phyloP scores from a whole-genome alignment of 1,284 basidiomycete genomes.

The Austropuccinia psidii region DNA sequence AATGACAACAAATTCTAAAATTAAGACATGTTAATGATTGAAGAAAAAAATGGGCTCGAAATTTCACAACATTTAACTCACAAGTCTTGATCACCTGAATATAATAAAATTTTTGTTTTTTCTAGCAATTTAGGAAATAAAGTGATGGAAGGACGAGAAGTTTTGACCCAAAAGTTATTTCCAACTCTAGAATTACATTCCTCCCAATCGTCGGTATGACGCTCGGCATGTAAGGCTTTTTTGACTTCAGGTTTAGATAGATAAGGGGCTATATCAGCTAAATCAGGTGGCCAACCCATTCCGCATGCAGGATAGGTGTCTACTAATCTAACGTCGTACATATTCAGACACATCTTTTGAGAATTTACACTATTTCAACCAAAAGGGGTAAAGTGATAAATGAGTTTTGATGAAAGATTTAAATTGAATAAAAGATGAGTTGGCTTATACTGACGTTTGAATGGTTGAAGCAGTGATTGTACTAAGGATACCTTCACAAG shows the following conservation, averaged over 20 bases:
- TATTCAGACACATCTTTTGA: conserved; percentile 72
- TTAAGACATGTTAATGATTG: neutral
- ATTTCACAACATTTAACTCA: conserved; percentile 57
- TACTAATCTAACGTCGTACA: conserved; percentile 84
- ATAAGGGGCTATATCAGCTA: conserved; percentile 67
- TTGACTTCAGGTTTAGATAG: conserved; percentile 75
- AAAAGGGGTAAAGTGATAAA: no score
- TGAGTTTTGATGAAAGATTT: no score
- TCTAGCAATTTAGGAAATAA: conserved; percentile 71
- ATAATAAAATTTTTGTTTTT: conserved; percentile 76
- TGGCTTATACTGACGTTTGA: no score
- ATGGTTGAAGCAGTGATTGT: conserved; percentile 58
- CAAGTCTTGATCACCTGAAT: conserved; percentile 89
- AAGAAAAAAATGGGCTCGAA: neutral
- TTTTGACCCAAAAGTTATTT: conserved; percentile 55
- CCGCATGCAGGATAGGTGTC: conserved; percentile 84
- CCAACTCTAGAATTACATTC: conserved; percentile 75
- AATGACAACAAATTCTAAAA: conserved; percentile 57
- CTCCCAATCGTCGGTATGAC: conserved; percentile 72
- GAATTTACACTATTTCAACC: conserved; percentile 73
- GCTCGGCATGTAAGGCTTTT: conserved; percentile 68
- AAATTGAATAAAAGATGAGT: no score
- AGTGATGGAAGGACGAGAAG: conserved; percentile 64
- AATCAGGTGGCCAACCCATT: conserved; percentile 96
- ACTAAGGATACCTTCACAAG: conserved; percentile 63